Conservation (phyloP, 2,329 filamentous ascomycete genomes). For the Fusarium beomiforme region DNA sequence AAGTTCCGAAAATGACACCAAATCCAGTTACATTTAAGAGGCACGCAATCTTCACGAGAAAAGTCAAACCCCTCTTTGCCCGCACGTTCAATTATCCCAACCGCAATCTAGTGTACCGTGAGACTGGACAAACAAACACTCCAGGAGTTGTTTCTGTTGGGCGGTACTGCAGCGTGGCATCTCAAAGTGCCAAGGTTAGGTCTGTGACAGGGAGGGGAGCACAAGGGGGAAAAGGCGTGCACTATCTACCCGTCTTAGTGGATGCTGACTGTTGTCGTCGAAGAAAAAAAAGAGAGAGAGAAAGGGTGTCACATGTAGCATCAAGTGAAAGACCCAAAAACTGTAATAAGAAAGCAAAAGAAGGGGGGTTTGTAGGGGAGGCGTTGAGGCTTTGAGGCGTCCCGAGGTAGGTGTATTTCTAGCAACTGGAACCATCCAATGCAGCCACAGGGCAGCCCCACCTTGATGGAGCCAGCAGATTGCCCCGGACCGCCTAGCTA, state of each 20-base stretch:
- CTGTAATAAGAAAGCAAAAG: background rate
- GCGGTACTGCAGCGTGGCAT: constrained; percentile 7
- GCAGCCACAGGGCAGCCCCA: constrained; percentile 4
- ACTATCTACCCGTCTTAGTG: background rate
- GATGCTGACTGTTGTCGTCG: background rate
- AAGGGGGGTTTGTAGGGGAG: background rate
- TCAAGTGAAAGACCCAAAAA: constrained; percentile 4
- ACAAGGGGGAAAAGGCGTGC: constrained; percentile 15
- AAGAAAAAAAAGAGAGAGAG: background rate
- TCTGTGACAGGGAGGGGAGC: background rate
- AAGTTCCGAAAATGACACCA: background rate
- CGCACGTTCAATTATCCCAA: background rate
- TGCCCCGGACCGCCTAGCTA: constrained; percentile 4
- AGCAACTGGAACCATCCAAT: background rate
- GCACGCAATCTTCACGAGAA: background rate
- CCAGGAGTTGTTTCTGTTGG: background rate
- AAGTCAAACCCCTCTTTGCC: background rate
- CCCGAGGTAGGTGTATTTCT: background rate
- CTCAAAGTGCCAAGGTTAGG: constrained; percentile 6
- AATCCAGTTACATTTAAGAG: background rate
- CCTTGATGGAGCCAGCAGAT: background rate
- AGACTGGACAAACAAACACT: constrained; percentile 4
- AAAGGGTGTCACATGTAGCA: constrained; percentile 13
- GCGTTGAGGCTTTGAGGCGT: background rate
- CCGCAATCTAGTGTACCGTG: background rate